Base-by-base conservation (phyloP, 2,329 filamentous ascomycete genomes). In the Fusarium chlamydosporum region DNA sequence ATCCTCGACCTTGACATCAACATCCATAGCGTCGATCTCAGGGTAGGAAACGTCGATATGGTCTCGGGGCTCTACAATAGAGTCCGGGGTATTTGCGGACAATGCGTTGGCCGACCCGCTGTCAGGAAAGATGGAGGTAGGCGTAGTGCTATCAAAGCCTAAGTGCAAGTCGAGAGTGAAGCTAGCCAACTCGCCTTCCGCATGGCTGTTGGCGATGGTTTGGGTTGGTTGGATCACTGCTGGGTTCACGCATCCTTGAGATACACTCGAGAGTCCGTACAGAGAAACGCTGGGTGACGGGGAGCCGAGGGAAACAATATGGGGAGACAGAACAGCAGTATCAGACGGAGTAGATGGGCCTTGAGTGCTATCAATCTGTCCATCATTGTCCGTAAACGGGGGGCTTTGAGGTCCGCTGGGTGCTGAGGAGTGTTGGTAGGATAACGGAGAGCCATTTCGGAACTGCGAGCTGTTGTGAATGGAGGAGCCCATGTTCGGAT, bases 341-440 rank as follows among this genome's bases (percentile, higher is more conserved):
- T 65, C 67, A 2, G 70, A 55, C 20, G 72, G 72, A 10, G 70
- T 73, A 35, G 61, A 62, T 31, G 72, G 70, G 8, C 52, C 63
- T 45, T 56, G 59, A 6, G 61, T 64, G 20, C 62, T 60, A 15
- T 73, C 63, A n/a, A 54, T 43, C 35, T 53, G 56, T 31, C 31
- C 46, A 41, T 72, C 72, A 34, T 54, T 65, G 4, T 70, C 72
- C 11, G 67, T 68, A 31, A 55, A 43, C 10, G 42, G 56, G 16
- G 71, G 71, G 23, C 67, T 72, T 35, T 66, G 70, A n/a, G 60
- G 50, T n/a, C 58, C 58, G 35, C 69, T 72, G 16, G 55, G 35
- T 27, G 54, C 37, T 23, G 62, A 65, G 20, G 67, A 65, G 37
- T 70, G 65, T 16, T 67, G 57, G 18, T 69, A 70, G 38, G 68